Conservation (phyloP, 2,329 filamentous ascomycete species). For the Penicillium sp. region DNA sequence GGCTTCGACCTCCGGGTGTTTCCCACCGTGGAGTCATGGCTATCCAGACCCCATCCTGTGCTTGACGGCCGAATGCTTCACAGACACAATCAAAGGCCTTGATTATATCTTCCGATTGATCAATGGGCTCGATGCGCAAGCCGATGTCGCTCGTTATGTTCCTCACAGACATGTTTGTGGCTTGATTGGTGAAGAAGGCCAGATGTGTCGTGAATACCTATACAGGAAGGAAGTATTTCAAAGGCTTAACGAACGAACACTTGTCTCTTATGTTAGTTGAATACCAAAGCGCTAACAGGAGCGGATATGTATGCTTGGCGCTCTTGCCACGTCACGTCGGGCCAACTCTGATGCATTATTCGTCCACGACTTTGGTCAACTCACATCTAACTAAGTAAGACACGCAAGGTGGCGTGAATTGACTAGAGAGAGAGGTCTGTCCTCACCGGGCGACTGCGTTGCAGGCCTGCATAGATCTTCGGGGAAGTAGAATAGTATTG, state of each 20-base stretch:
- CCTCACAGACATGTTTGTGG: background rate
- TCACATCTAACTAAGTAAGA: background rate
- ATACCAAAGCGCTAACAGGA: background rate
- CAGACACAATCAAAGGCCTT: slow-evolving; percentile 7
- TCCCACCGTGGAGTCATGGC: slow-evolving; percentile 58
- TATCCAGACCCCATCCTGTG: slow-evolving; percentile 53
- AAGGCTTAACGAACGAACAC: background rate
- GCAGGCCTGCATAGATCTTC: too few relatives aligned
- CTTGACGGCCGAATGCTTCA: slow-evolving; percentile 51
- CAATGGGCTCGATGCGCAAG: slow-evolving; percentile 3
- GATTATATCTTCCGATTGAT: slow-evolving; percentile 5
- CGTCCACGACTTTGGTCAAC: too few relatives aligned
- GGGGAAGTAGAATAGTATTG: too few relatives aligned
- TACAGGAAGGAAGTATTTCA: background rate
- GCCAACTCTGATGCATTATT: background rate
- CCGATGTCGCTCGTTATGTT: background rate
- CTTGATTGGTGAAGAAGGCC: background rate
- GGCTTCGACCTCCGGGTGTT: slow-evolving; percentile 45
- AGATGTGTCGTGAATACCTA: background rate
- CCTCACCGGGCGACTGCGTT: too few relatives aligned
- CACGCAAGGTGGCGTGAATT: too few relatives aligned
- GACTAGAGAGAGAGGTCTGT: too few relatives aligned
- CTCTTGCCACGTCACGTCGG: background rate
- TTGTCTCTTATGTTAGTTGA: background rate
- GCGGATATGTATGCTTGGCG: background rate